A percentile compares a stretch with the other conserved stretches of the same genome.
phyloP scores from a whole-genome alignment of 345 rosid species.

The Salix brachista region DNA sequence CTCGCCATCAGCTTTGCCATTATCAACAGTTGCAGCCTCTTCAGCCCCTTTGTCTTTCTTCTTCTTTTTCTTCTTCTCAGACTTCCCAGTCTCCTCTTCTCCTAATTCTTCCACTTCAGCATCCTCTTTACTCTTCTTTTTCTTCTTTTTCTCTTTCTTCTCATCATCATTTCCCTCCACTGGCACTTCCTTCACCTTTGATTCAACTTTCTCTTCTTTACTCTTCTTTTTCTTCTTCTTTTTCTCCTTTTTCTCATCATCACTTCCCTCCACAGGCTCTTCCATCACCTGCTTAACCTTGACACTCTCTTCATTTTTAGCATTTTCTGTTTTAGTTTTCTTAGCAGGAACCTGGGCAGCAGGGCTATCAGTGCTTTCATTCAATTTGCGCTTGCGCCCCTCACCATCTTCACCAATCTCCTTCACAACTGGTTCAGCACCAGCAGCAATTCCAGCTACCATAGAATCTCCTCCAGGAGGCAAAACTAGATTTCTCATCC shows the following conservation, averaged over 20 bases:
- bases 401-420: slow-evolving; percentile 32
- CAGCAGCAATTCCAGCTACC: slow-evolving; percentile 71
- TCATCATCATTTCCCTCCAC: slow-evolving; percentile 38
- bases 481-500: slow-evolving; percentile 69
- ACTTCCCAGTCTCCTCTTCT: slow-evolving; percentile 34
- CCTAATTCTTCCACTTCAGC: slow-evolving; percentile 23
- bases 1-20: slow-evolving; percentile 35
- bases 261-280: not conserved
- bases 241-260: slow-evolving; percentile 34
- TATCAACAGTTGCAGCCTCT: slow-evolving; percentile 31
- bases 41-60: slow-evolving; percentile 57
- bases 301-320: slow-evolving; percentile 16
- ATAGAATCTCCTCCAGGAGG: slow-evolving; percentile 71
- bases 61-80: slow-evolving; percentile 73
- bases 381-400: slow-evolving; percentile 51
- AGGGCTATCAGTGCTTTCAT: slow-evolving; percentile 38
- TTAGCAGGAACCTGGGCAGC: slow-evolving; percentile 41
- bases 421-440: slow-evolving; percentile 7
- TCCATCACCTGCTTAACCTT: slow-evolving; percentile 19
- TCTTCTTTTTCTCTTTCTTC: slow-evolving; percentile 48
- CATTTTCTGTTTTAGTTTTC: slow-evolving; percentile 46
- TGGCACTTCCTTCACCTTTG: slow-evolving; percentile 3
- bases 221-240: slow-evolving; percentile 49
- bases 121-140: slow-evolving; percentile 45
- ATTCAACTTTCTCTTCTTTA: slow-evolving; percentile 11